Evolutionary conservation across 139 green algal genomes (phyloP).

Genomic region (Haematococcus sp.): DNA sequence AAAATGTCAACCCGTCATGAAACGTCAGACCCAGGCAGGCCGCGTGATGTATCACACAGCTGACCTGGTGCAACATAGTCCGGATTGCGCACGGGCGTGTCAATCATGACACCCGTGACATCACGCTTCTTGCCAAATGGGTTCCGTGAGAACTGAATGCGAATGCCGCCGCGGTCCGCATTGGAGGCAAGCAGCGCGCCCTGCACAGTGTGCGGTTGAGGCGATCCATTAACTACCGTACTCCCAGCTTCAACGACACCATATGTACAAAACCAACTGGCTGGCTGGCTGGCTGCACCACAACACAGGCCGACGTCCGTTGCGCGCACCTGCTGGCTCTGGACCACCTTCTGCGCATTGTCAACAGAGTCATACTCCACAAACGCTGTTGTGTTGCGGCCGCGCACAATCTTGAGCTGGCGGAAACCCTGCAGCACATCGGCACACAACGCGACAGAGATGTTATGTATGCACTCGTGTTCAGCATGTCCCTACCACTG

Average conservation of each 20-base stretch:
- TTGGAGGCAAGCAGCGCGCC: slow-evolving; percentile 45
- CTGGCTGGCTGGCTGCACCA: no score
- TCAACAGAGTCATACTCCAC: slow-evolving; percentile 53
- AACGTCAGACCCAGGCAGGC: no score
- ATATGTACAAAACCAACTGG: no score
- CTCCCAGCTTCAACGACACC: no score
- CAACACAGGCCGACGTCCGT: background rate
- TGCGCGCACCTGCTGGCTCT: slow-evolving; percentile 1
- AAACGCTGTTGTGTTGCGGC: slow-evolving; percentile 69
- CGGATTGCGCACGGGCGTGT: background rate
- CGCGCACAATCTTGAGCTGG: slow-evolving; percentile 81
- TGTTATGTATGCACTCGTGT: background rate
- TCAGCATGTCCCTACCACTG: background rate
- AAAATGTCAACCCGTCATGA: no score
- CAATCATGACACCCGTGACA: slow-evolving; percentile 23
- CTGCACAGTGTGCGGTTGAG: no score
- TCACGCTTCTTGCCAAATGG: slow-evolving; percentile 85
- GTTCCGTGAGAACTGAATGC: slow-evolving; percentile 88
- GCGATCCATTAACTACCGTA: no score
- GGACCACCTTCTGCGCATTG: background rate
- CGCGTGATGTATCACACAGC: no score
- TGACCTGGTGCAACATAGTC: no score
- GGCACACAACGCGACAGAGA: background rate
- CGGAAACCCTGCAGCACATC: slow-evolving; percentile 59
- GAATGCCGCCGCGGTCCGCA: slow-evolving; percentile 71